Percentiles rank a stretch among this genome's conserved stretches.
These are phyloP conservation scores for Hanseniaspora lachancei DNA, from an alignment of 805 yeast species.

Conservation along the genomic window DNA sequence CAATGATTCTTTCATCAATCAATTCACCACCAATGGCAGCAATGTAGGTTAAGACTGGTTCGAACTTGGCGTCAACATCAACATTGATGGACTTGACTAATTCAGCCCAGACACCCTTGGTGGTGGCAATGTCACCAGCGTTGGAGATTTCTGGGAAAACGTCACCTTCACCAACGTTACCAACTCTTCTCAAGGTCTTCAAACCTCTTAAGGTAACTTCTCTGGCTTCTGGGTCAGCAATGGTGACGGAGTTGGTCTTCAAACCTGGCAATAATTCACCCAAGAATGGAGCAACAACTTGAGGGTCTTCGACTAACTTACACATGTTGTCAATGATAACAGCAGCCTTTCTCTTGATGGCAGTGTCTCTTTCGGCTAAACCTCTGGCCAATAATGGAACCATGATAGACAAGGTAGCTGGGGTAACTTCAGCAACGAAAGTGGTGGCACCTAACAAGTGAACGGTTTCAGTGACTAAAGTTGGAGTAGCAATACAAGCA, in stretches of 20 bases:
- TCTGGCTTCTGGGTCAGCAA: slow-evolving; percentile 99
- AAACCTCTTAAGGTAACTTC: slow-evolving; percentile 94
- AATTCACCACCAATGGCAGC: slow-evolving; percentile 98
- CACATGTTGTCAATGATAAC: slow-evolving; percentile 99
- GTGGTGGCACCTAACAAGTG: slow-evolving; percentile 99
- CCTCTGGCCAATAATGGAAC: slow-evolving; percentile 98
- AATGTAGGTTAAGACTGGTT: slow-evolving; percentile 61
- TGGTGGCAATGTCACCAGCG: slow-evolving; percentile 92
- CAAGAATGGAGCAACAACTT: slow-evolving; percentile 99
- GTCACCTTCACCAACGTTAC: slow-evolving; percentile 86
- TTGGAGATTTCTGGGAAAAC: slow-evolving; percentile 91
- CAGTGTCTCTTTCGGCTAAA: slow-evolving; percentile 98
- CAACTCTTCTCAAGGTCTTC: slow-evolving; percentile 96
- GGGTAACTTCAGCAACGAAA: slow-evolving; percentile 98
- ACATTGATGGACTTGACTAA: slow-evolving; percentile 54
- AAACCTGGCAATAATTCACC: slow-evolving; percentile 89
- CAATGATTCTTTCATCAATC: slow-evolving; percentile 93
- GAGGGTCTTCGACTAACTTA: slow-evolving; percentile 99
- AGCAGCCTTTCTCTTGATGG: slow-evolving; percentile 99
- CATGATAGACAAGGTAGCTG: slow-evolving; percentile 98
- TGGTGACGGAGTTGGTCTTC: slow-evolving; percentile 83
- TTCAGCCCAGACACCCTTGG: slow-evolving; percentile 65
- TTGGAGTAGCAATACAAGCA: slow-evolving; percentile 92
- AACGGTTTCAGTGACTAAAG: slow-evolving; percentile 96
- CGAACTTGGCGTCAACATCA: slow-evolving; percentile 62